Percentiles rank a stretch among this genome's conserved stretches.
These are phyloP conservation scores for Phialemoniopsis sp. DNA, from an alignment of 2,329 filamentous ascomycete species.

Conservation along the genomic window DNA sequence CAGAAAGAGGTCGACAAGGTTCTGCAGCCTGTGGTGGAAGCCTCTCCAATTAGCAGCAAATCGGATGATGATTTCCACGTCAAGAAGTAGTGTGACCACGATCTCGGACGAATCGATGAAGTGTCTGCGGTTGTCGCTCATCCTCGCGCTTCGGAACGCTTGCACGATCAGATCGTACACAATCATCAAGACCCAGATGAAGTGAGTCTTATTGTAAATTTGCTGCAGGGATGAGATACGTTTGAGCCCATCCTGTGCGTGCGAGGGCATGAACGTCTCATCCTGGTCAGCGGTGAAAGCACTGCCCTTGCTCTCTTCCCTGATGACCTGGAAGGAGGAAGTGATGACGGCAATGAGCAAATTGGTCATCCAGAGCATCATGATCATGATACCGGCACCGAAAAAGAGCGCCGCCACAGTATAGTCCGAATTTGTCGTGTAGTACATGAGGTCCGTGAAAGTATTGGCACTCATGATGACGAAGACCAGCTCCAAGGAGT, in stretches of 20 bases:
- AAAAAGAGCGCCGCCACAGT: constrained; percentile 78
- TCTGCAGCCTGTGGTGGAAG: constrained; percentile 71
- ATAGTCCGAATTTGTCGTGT: constrained; percentile 88
- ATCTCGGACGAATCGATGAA: constrained; percentile 74
- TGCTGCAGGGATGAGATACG: constrained; percentile 55
- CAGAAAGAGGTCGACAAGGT: constrained; percentile 76
- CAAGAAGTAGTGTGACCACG: constrained; percentile 71
- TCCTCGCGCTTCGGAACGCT: constrained; percentile 64
- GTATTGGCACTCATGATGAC: constrained; percentile 99
- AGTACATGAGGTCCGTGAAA: constrained; percentile 92
- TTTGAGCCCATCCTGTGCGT: constrained; percentile 34
- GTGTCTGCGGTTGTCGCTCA: constrained; percentile 60
- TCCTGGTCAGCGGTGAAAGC: constrained; percentile 80
- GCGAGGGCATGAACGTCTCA: constrained; percentile 23
- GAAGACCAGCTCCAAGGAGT: constrained; percentile 92
- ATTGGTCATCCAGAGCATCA: constrained; percentile 96
- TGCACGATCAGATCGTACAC: constrained; percentile 76
- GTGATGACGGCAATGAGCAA: constrained; percentile 95
- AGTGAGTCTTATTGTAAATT: constrained; percentile 68
- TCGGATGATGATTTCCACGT: constrained; percentile 78
- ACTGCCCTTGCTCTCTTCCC: constrained; percentile 91
- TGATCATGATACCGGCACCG: constrained; percentile 73
- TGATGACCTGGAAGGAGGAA: constrained; percentile 95
- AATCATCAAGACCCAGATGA: constrained; percentile 80
- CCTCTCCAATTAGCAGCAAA: constrained; percentile 74